Base-by-base conservation (phyloP, 2,329 filamentous ascomycete genomes). In the Pseudocercospora vitis region DNA sequence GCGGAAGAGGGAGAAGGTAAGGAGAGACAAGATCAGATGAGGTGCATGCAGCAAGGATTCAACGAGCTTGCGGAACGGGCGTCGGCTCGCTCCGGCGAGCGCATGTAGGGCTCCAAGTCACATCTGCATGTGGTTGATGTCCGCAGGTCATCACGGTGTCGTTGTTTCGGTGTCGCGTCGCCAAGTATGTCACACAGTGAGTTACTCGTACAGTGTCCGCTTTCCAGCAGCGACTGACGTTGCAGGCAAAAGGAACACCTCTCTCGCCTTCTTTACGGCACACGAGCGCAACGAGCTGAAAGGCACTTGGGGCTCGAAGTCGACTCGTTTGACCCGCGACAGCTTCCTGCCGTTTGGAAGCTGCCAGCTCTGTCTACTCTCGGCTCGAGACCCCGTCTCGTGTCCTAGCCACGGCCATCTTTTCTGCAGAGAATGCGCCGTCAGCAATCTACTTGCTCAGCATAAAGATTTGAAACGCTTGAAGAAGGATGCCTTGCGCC, bases 361-460 rank as follows among this genome's bases (percentile, higher is more conserved):
- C 18, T 99, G 92, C 75, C 83, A 86, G 50, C 80, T 99, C 23
- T 99, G 92, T 68, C 85, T 97, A 12, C 83, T 91, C 55, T 82
- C 86, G 6, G 88, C 91, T 16, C 82, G 86, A 24, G 83, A 90
- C 42, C 91, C 94, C 0, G 90, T 96, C 29, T 85, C 89, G 18
- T 97, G 92, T 71, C 77, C 81, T 2, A 73, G 73, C 2, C 82
- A 85, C 60, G 92, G 92, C 57, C 91, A 97, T 71, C 79, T 99
- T 11, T 97, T 97, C 76, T 99, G 92, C 71, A 85, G 90, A 63
- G 94, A 97, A 75, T 99, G 92, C 74, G 91, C 91, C 7, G 82
- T 97, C 49, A 85, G 79, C 62, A 96, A 97, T 65, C 84, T 99
- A n/a, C 79, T 97, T 1, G 82, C 90, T 1, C 92, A 99, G 72